These are phyloP conservation scores for Nicotiana rustica DNA, from an alignment of 305 asterid genomes.

Conservation along the genomic window DNA sequence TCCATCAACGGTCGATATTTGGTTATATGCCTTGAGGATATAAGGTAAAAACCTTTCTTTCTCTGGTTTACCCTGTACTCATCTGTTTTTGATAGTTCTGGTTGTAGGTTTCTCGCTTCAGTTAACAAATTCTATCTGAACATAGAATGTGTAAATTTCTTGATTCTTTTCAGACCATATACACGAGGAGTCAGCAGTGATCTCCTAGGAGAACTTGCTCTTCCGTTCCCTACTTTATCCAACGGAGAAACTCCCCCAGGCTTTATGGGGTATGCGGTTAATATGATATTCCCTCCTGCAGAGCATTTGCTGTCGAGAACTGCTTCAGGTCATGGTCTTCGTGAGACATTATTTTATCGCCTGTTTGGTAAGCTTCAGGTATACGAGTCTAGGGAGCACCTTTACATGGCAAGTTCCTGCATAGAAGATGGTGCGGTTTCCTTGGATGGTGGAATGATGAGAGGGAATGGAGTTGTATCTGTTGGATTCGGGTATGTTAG, in stretches of 20 bases:
- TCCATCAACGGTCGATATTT: conserved; percentile 44
- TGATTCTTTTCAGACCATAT: conserved; percentile 47
- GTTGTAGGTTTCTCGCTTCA: not conserved
- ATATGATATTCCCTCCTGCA: conserved; percentile 51
- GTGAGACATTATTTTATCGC: conserved; percentile 61
- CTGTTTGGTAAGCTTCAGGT: conserved; percentile 78
- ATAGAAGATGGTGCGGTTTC: conserved; percentile 61
- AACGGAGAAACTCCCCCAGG: conserved; percentile 56
- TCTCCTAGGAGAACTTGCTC: conserved; percentile 46
- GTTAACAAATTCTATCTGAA: not conserved
- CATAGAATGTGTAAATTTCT: not conserved
- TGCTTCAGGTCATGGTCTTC: conserved; percentile 52
- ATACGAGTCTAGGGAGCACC: conserved; percentile 45
- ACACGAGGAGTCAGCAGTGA: conserved; percentile 33
- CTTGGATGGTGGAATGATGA: conserved; percentile 72
- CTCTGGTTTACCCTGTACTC: not conserved
- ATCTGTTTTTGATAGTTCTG: not conserved
- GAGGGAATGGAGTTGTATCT: conserved; percentile 57
- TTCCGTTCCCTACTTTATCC: conserved; percentile 52
- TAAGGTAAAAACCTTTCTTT: conserved; percentile 50
- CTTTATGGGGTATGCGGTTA: conserved; percentile 64
- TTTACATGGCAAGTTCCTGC: conserved; percentile 61
- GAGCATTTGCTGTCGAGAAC: conserved; percentile 43
- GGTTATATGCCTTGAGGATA: conserved; percentile 58
- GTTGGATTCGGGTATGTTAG: conserved; percentile 53